Percentiles rank a stretch among this genome's conserved stretches.
Evolutionary conservation across 495 filamentous ascomycete species (phyloP).

Genomic region (Podospora didyma): DNA sequence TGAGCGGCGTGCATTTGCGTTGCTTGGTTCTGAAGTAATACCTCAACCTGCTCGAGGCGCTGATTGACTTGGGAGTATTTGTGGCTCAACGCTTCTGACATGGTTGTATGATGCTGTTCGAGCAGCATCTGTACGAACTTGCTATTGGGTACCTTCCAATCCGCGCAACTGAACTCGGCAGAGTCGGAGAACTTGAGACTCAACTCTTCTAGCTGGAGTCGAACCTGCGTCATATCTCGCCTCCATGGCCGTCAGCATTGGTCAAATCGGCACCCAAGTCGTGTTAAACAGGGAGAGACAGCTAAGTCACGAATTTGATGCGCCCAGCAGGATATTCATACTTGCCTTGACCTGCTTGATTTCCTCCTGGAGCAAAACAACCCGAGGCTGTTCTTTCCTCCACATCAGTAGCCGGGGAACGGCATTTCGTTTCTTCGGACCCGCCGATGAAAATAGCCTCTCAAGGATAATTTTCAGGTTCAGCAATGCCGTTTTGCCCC

Average conservation of each 20-base stretch:
- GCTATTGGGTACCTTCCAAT: not conserved
- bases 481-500: constrained; percentile 2
- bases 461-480: not conserved
- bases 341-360: not conserved
- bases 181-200: not conserved
- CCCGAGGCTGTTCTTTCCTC: not conserved
- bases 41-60: not conserved
- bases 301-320: not conserved
- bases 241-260: not conserved
- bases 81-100: not conserved
- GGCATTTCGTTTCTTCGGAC: constrained; percentile 1
- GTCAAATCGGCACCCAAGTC: not conserved
- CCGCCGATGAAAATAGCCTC: not conserved
- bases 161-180: not conserved
- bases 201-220: not conserved
- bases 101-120: not conserved
- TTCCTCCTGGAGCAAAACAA: not conserved
- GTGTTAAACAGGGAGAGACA: not conserved
- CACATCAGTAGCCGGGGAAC: not conserved
- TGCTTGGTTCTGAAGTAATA: not conserved
- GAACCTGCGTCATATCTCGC: not conserved
- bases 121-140: not conserved
- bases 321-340: constrained; percentile 1
- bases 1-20: constrained; percentile 1
- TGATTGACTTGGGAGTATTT: not conserved